These are phyloP conservation scores for Fusarium coicis DNA, from an alignment of 2,329 filamentous ascomycete genomes.

Conservation along the genomic window DNA sequence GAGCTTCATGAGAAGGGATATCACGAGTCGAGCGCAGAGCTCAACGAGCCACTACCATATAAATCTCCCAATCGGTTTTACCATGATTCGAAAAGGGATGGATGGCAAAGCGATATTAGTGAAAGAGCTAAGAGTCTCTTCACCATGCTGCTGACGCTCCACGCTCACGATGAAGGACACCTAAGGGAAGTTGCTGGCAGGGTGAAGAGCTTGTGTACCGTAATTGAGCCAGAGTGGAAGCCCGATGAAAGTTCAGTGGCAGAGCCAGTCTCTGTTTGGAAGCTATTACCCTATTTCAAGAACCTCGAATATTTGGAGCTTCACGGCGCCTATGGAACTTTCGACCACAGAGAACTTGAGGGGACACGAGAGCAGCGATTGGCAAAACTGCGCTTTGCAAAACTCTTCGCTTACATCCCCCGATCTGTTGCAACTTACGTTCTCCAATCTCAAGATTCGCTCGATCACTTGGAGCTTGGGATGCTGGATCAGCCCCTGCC, in stretches of 20 bases:
- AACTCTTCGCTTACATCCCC: conserved; percentile 25
- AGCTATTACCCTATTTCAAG: conserved; percentile 19
- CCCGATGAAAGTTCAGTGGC: fast-evolving
- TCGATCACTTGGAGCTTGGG: conserved; percentile 28
- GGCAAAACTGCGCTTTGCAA: conserved; percentile 5
- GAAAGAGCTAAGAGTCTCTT: conserved; percentile 1
- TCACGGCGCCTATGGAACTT: not conserved
- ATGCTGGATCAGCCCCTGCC: conserved; percentile 18
- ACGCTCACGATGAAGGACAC: not conserved
- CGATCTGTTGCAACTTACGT: not conserved
- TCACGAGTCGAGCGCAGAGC: conserved; percentile 22
- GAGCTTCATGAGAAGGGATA: conserved; percentile 26
- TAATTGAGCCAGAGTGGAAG: not conserved
- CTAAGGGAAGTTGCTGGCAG: not conserved
- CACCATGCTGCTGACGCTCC: not conserved
- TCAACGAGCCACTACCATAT: conserved; percentile 3
- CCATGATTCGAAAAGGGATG: not conserved
- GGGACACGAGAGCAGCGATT: not conserved
- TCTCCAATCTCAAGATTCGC: not conserved
- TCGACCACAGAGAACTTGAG: fast-evolving
- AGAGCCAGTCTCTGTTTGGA: not conserved
- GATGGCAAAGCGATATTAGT: not conserved
- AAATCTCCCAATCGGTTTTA: not conserved
- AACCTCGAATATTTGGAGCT: conserved; percentile 27
- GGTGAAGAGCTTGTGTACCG: conserved; percentile 23